Evolutionary conservation across 2,329 filamentous ascomycete genomes (phyloP).

Genomic region (Ophiostoma ips): DNA sequence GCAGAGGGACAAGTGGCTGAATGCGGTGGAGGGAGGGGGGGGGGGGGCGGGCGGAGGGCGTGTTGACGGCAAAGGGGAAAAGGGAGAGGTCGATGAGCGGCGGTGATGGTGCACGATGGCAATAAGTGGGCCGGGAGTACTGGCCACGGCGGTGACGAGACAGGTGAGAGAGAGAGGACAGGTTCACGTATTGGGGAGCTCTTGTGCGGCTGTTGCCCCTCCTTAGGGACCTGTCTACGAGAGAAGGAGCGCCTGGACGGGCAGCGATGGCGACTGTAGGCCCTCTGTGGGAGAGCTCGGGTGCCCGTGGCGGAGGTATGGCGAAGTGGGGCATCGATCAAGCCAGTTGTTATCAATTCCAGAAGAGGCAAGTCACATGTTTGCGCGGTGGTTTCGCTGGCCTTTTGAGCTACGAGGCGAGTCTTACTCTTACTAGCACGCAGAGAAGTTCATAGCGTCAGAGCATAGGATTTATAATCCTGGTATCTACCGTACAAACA

Average conservation of each 20-base stretch:
- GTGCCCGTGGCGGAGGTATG: neutral
- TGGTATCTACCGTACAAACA: no score
- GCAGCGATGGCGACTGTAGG: neutral
- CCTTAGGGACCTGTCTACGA: constrained; percentile 2
- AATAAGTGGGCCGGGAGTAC: constrained; percentile 2
- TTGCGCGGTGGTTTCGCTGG: neutral
- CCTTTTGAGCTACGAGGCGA: neutral
- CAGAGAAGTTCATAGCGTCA: no score
- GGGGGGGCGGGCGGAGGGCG: neutral
- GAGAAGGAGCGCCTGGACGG: neutral
- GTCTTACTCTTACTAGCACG: no score
- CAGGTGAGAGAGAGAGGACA: constrained; percentile 1
- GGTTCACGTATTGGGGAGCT: neutral
- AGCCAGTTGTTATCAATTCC: constrained; percentile 12
- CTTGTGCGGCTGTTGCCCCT: neutral
- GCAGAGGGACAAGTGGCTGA: constrained; percentile 5
- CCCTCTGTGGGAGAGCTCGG: neutral
- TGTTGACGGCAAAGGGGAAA: constrained; percentile 2
- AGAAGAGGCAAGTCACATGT: constrained; percentile 5
- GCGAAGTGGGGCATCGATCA: constrained; percentile 6
- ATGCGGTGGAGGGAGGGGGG: neutral
- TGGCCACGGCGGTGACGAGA: neutral
- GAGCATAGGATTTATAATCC: no score
- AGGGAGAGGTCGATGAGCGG: constrained; percentile 1
- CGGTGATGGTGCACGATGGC: constrained; percentile 7